Base-by-base conservation (phyloP, 352 stramenopile species). In the Phytopythium ostracodes region DNA sequence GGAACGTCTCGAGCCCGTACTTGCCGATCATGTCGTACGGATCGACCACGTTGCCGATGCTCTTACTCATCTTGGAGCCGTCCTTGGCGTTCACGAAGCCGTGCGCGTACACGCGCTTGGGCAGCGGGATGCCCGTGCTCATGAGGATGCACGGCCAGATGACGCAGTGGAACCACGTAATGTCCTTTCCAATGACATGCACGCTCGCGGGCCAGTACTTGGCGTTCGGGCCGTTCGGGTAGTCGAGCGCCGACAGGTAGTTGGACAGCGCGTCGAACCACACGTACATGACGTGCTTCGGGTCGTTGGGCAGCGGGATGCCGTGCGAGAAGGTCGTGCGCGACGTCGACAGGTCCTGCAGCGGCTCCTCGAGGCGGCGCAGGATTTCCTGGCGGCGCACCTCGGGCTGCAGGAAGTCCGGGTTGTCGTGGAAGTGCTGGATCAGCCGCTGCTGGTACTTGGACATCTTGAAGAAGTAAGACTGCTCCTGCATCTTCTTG, bases 131-230 rank as follows among this genome's bases (percentile, higher is more conserved):
- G 29, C 82, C 96, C 33, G 94, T 92, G 60, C 89, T 98, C 94
- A 99, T 99, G 53, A 99, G 81, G 42, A 99, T 98, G 77, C 94
- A 99, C n/a, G 97, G 97, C 97, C 97, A 99, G 75, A 99, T 99
- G 17, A 99, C 92, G 29, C 92, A 91, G 84, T 99, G 98, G 73
- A 99, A 99, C 72, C 97, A 92, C 62, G 98, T 88, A 70, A 99
- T 99, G 80, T 99, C 98, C 83, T 99, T 99, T 50, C 97, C 86
- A 52, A 95, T 93, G n/a, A 95, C 84, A 71, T 95, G 86, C 57
- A 95, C 86, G 50, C 68, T 91, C 40, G 82, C 86, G 14, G 84
- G 83, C 86, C 86, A 95, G 73, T 88, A 93, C 70, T 84, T 88
- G 50, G 82, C 72, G 36, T 86, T 69, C 12, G 84, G 75, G 18